A percentile compares a stretch with the other conserved stretches of the same genome.
Conservation (phyloP, 495 filamentous ascomycete genomes). For the Chaetomium cochliodes region DNA sequence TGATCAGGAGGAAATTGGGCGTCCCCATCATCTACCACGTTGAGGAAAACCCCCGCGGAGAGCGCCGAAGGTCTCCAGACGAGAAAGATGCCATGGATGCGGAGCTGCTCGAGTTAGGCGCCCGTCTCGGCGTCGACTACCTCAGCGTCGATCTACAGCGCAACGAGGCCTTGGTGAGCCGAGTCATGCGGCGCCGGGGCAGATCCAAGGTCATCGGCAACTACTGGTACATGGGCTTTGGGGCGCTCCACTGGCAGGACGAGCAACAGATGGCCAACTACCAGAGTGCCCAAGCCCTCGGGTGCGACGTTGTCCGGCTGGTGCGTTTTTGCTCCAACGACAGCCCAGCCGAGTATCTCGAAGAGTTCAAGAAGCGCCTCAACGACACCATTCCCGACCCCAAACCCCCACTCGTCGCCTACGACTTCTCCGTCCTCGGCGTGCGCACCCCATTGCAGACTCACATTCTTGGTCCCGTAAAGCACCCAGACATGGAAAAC, state of each 20-base stretch:
- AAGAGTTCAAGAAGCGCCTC: conserved; percentile 53
- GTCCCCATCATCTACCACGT: conserved; percentile 70
- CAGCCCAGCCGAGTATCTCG: conserved; percentile 58
- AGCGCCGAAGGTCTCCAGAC: conserved; percentile 37
- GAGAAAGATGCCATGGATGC: conserved; percentile 55
- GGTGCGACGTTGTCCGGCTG: conserved; percentile 69
- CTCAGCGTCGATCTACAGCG: conserved; percentile 64
- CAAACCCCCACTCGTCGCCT: conserved; percentile 64
- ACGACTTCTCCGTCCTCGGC: conserved; percentile 68
- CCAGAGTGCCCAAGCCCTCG: conserved; percentile 56
- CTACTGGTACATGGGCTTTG: conserved; percentile 51
- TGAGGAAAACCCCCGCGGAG: conserved; percentile 52
- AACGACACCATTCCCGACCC: conserved; percentile 51
- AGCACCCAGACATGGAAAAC: conserved; percentile 60
- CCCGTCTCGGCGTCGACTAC: conserved; percentile 74
- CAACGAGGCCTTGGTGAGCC: conserved; percentile 49
- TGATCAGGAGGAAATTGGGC: conserved; percentile 62
- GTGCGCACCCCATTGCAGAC: conserved; percentile 68
- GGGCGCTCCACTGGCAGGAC: conserved; percentile 61
- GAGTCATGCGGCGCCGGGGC: conserved; percentile 58
- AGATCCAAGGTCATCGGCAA: conserved; percentile 75
- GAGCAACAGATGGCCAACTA: conserved; percentile 57
- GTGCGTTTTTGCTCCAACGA: conserved; percentile 59
- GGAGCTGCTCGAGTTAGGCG: conserved; percentile 62
- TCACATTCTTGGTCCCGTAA: conserved; percentile 64